Evolutionary conservation across 2,329 filamentous ascomycete genomes (phyloP).

Genomic region (Microdochium paspali): DNA sequence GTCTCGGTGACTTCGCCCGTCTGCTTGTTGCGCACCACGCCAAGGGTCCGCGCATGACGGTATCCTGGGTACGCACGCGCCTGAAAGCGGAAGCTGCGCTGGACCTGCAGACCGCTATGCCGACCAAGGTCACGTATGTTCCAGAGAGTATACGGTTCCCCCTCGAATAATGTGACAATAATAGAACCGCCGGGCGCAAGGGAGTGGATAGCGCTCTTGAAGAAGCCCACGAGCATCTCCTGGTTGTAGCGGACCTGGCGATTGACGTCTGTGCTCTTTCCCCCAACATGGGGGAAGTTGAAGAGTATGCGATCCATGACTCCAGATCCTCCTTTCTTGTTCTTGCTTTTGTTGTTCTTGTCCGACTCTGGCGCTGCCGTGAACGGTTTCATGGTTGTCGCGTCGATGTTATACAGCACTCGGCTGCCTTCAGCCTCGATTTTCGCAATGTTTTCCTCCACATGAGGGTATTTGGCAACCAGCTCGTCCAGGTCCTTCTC

Average conservation of each 20-base stretch:
- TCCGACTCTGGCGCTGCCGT: constrained; percentile 11
- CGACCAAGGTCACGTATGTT: constrained; percentile 82
- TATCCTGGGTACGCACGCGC: constrained; percentile 63
- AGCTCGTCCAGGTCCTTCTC: constrained; percentile 51
- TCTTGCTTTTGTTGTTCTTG: not conserved
- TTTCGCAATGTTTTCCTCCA: constrained; percentile 44
- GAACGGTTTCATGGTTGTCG: constrained; percentile 50
- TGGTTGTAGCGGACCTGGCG: constrained; percentile 91
- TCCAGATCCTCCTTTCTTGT: not conserved
- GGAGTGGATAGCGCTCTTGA: constrained; percentile 40
- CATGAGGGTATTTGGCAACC: constrained; percentile 66
- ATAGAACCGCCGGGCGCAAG: constrained; percentile 53
- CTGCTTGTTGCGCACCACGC: constrained; percentile 44
- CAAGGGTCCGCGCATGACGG: constrained; percentile 62
- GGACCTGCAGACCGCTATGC: constrained; percentile 62
- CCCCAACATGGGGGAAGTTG: constrained; percentile 96
- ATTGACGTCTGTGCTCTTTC: constrained; percentile 86
- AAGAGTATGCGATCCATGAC: constrained; percentile 75
- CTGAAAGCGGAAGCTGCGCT: constrained; percentile 61
- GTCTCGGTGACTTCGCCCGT: constrained; percentile 29
- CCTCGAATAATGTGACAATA: constrained; percentile 83
- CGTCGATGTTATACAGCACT: constrained; percentile 58
- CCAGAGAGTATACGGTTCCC: constrained; percentile 91
- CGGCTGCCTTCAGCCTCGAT: constrained; percentile 33
- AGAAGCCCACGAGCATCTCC: constrained; percentile 63